phyloP scores from a whole-genome alignment of 192 early-diverging fungal species.

The Entomortierella lignicola region DNA sequence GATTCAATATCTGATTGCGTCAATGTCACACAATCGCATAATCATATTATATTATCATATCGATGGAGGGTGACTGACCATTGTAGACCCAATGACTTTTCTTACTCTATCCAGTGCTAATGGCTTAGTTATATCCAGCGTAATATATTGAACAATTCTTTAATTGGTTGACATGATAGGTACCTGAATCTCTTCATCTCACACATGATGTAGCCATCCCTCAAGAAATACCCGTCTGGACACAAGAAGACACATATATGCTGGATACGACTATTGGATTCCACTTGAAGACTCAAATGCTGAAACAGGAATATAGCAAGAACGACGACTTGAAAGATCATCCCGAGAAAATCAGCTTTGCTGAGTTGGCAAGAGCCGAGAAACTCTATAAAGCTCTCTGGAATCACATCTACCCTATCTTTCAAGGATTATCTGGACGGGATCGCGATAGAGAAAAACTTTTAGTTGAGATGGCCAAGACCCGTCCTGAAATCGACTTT shows the following conservation, averaged over 20 bases:
- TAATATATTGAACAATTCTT: no score
- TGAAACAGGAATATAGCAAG: conserved; percentile 29
- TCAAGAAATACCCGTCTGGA: conserved; percentile 50
- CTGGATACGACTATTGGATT: conserved; percentile 50
- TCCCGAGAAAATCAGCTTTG: conserved; percentile 40
- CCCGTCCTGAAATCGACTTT: conserved; percentile 34
- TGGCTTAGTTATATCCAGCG: no score
- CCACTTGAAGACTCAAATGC: conserved; percentile 26
- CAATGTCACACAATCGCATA: background rate
- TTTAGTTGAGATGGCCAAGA: conserved; percentile 26
- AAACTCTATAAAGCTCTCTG: conserved; percentile 56
- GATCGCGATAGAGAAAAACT: conserved; percentile 21
- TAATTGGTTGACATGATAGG: background rate
- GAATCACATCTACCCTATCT: conserved; percentile 57
- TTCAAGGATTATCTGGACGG: conserved; percentile 21
- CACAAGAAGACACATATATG: conserved; percentile 41
- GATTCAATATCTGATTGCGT: background rate
- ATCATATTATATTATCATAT: no score
- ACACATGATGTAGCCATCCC: conserved; percentile 61
- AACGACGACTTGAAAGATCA: conserved; percentile 27
- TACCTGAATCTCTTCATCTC: conserved; percentile 30
- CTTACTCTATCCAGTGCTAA: no score
- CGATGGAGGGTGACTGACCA: background rate
- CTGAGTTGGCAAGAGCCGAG: conserved; percentile 48
- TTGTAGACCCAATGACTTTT: no score